A percentile compares a stretch with the other conserved stretches of the same genome.
Conservation (phyloP, 2,329 filamentous ascomycete species). For the Colletotrichum orchidophilum region DNA sequence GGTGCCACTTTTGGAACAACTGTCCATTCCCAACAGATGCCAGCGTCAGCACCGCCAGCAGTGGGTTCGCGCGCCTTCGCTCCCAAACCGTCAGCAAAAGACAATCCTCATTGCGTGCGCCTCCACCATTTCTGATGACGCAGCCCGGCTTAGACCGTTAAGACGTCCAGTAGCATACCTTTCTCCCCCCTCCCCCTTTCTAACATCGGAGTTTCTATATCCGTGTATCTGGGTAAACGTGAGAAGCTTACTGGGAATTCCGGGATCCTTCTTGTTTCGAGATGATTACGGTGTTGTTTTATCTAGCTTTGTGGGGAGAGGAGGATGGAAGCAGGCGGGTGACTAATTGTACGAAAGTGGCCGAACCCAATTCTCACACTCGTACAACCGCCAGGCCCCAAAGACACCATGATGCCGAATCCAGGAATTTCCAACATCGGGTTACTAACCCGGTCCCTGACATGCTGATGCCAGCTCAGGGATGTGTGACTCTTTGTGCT, state of each 20-base stretch:
- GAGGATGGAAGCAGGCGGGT: not conserved
- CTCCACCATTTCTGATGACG: not conserved
- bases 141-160: not conserved
- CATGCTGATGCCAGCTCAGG: not conserved
- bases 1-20: no score
- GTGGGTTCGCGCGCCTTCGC: not conserved
- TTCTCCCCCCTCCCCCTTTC: not conserved
- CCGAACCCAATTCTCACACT: not conserved
- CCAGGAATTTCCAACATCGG: not conserved
- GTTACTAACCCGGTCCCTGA: not conserved
- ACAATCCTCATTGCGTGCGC: not conserved
- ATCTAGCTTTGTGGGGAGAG: not conserved
- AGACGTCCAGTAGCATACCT: not conserved
- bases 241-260: not conserved
- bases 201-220: not conserved
- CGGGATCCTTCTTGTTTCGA: constrained; percentile 1
- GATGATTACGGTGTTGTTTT: constrained; percentile 8
- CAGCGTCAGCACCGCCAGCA: constrained; percentile 8
- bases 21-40: not conserved
- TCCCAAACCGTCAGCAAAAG: not conserved
- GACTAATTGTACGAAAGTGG: not conserved
- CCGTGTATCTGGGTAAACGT: no score
- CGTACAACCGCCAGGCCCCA: not conserved
- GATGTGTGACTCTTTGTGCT: not conserved
- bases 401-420: not conserved